A percentile compares a stretch with the other conserved stretches of the same genome.
These are phyloP conservation scores for Mesembryanthemum crystallinum DNA, from an alignment of 148 eudicot genomes.

Conservation along the genomic window DNA sequence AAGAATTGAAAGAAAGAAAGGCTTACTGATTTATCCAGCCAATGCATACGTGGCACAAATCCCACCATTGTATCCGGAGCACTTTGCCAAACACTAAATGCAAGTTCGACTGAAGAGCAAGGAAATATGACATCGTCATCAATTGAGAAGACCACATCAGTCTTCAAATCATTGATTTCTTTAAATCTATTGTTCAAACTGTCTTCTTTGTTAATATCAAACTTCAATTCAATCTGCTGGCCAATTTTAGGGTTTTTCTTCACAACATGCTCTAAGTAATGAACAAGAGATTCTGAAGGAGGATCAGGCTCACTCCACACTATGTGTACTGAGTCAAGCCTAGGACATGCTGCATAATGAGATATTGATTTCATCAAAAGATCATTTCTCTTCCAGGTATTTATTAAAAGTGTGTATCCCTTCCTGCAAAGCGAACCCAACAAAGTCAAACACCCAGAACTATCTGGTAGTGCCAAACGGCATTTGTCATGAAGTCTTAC, in stretches of 20 bases:
- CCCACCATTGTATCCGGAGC: conserved; percentile 91
- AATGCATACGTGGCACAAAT: conserved; percentile 88
- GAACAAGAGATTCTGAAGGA: conserved; percentile 59
- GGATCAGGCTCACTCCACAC: conserved; percentile 92
- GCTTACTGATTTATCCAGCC: conserved; percentile 67
- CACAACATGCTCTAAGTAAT: conserved; percentile 43
- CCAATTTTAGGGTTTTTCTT: conserved; percentile 41
- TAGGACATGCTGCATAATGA: conserved; percentile 68
- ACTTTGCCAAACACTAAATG: conserved; percentile 73
- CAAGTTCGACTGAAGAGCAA: conserved; percentile 74
- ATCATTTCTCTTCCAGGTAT: conserved; percentile 92
- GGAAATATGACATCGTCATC: conserved; percentile 90
- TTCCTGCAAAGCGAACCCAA: conserved; percentile 41
- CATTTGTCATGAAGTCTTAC: not conserved
- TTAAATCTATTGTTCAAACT: conserved; percentile 89
- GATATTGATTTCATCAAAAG: conserved; percentile 79
- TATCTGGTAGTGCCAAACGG: not conserved
- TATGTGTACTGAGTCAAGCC: conserved; percentile 68
- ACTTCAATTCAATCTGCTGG: conserved; percentile 56
- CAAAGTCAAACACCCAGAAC: not conserved
- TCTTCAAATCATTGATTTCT: conserved; percentile 61
- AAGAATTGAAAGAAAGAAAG: not conserved
- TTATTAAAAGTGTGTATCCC: conserved; percentile 71
- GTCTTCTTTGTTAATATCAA: conserved; percentile 82
- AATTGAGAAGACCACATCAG: conserved; percentile 78